Conservation (phyloP, 352 stramenopile species). For the Phytophthora palmivora region DNA sequence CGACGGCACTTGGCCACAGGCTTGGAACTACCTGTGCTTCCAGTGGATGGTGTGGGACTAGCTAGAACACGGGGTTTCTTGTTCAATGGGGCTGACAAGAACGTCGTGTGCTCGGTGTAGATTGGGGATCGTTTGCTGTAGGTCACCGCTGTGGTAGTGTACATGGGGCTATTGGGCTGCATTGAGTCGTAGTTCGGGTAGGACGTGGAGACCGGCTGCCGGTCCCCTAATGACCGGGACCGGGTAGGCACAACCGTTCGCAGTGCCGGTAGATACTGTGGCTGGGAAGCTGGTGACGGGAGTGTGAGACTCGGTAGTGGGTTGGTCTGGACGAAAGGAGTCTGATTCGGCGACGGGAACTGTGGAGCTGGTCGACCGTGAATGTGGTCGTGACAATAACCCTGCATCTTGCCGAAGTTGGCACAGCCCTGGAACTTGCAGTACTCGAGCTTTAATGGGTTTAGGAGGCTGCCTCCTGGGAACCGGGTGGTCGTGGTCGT, state of each 20-base stretch:
- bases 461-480: slow-evolving; percentile 36
- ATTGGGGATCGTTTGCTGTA: slow-evolving; percentile 29
- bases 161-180: slow-evolving; percentile 25
- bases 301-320: slow-evolving; percentile 34
- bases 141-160: slow-evolving; percentile 19
- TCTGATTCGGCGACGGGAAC: slow-evolving; percentile 24
- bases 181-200: slow-evolving; percentile 26
- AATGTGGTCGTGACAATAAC: slow-evolving; percentile 69
- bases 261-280: slow-evolving; percentile 38
- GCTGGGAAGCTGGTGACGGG: slow-evolving; percentile 21
- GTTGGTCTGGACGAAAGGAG: slow-evolving; percentile 16
- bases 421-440: slow-evolving; percentile 59
- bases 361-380: slow-evolving; percentile 41
- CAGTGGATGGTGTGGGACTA: slow-evolving; percentile 35
- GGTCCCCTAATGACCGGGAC: slow-evolving; percentile 9
- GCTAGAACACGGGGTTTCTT: slow-evolving; percentile 38
- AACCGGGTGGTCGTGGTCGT: slow-evolving; percentile 36
- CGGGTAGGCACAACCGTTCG: slow-evolving; percentile 34
- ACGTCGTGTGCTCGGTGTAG: slow-evolving; percentile 30
- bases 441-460: slow-evolving; percentile 52
- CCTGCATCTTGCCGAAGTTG: slow-evolving; percentile 76
- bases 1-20: slow-evolving; percentile 57
- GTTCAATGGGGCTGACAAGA: slow-evolving; percentile 23
- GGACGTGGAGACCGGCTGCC: slow-evolving; percentile 11
- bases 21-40: slow-evolving; percentile 33